Evolutionary conservation across 75 land plant species (phyloP).

Genomic region (Larix kaempferi): DNA sequence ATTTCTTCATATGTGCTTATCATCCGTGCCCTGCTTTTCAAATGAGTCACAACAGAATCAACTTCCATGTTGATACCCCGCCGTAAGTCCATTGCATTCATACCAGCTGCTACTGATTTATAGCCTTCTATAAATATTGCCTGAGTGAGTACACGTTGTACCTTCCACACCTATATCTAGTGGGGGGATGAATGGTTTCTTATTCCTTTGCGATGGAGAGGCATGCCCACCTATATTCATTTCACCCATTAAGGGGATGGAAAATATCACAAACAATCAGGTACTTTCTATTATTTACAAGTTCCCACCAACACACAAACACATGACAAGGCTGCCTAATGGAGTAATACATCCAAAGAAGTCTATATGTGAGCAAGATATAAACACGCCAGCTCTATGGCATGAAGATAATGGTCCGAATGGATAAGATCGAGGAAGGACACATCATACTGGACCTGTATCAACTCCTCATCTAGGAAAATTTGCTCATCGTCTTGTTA

Average conservation of each 20-base stretch:
- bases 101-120: too few species aligned
- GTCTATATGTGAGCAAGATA: slow-evolving; percentile 63
- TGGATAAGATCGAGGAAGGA: slow-evolving; percentile 49
- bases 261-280: slow-evolving; percentile 83
- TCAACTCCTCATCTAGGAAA: slow-evolving; percentile 17
- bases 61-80: too few species aligned
- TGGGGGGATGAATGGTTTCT: slow-evolving; percentile 90
- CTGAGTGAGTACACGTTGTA: too few species aligned
- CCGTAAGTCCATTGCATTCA: too few species aligned
- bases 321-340: slow-evolving; percentile 67
- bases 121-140: too few species aligned
- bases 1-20: too few species aligned
- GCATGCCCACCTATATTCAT: slow-evolving; percentile 74
- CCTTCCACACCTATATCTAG: slow-evolving; percentile 77
- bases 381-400: slow-evolving; percentile 75
- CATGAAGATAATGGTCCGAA: slow-evolving; percentile 92
- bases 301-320: slow-evolving; percentile 69
- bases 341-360: slow-evolving; percentile 71
- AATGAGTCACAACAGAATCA: too few species aligned
- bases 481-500: slow-evolving; percentile 34
- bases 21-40: too few species aligned
- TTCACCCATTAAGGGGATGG: slow-evolving; percentile 74
- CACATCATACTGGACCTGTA: slow-evolving; percentile 15
- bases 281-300: slow-evolving; percentile 80
- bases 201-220: slow-evolving; percentile 65